Conservation (phyloP, 2,329 filamentous ascomycete genomes). For the Fusarium euwallaceae region DNA sequence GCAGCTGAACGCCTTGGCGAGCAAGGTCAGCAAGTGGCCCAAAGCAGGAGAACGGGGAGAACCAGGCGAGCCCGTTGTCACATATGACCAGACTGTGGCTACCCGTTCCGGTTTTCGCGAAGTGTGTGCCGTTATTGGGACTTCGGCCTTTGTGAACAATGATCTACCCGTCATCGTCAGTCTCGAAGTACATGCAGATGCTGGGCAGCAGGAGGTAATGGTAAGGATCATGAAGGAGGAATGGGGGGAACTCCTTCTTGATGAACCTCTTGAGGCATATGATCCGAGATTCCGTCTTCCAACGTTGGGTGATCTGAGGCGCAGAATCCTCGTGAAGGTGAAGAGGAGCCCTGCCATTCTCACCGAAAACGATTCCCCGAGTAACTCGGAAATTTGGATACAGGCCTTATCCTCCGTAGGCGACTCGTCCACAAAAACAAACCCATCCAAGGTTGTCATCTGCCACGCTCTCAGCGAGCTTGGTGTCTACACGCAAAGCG, state of each 20-base stretch:
- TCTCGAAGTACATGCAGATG: slow-evolving; percentile 86
- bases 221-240: slow-evolving; percentile 92
- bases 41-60: background rate
- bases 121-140: slow-evolving; percentile 83
- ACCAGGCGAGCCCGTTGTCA: slow-evolving; percentile 58
- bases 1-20: background rate
- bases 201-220: slow-evolving; percentile 89
- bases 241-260: slow-evolving; percentile 81
- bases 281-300: slow-evolving; percentile 69
- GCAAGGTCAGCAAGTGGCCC: background rate
- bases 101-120: slow-evolving; percentile 59
- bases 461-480: no score
- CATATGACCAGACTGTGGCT: no score
- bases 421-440: no score
- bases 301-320: slow-evolving; percentile 75
- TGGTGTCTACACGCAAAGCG: no score
- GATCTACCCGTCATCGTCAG: slow-evolving; percentile 90
- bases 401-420: no score
- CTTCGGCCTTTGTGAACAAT: slow-evolving; percentile 81
- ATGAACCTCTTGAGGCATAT: slow-evolving; percentile 47
- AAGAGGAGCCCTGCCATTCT: slow-evolving; percentile 58
- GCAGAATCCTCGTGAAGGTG: slow-evolving; percentile 87
- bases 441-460: no score
- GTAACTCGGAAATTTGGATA: background rate
- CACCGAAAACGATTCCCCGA: background rate